Conservation (phyloP, 2,329 filamentous ascomycete genomes). For the Cladosporium sp. region DNA sequence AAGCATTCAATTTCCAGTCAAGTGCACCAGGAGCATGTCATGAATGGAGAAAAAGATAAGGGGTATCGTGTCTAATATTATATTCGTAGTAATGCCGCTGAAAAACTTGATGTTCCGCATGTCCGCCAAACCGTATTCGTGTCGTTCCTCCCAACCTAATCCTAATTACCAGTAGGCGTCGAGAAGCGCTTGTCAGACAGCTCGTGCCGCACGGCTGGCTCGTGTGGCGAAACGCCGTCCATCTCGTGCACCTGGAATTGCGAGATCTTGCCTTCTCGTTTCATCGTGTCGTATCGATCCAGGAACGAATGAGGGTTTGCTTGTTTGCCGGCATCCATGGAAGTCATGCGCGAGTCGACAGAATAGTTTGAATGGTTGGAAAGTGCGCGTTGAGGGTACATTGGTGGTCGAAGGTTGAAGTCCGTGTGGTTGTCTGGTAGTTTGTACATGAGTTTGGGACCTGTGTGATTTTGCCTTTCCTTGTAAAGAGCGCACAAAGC, state of each 20-base stretch:
- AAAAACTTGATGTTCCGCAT: not conserved
- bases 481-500: constrained; percentile 20
- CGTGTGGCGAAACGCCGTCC: constrained; percentile 10
- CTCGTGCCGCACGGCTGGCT: constrained; percentile 1
- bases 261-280: constrained; percentile 5
- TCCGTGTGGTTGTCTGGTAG: constrained; percentile 27
- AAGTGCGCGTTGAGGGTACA: constrained; percentile 1
- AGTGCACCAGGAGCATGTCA: no score
- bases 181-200: constrained; percentile 10
- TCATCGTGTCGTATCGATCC: constrained; percentile 18
- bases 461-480: constrained; percentile 18
- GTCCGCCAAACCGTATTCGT: not conserved
- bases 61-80: constrained; percentile 3
- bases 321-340: constrained; percentile 10
- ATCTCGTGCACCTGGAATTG: constrained; percentile 10
- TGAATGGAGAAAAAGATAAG: not conserved
- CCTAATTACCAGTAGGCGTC: not conserved
- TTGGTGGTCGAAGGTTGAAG: constrained; percentile 19
- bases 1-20: not conserved
- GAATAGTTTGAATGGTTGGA: constrained; percentile 6
- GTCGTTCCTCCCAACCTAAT: not conserved
- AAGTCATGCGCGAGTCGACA: constrained; percentile 1
- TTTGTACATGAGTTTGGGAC: constrained; percentile 30
- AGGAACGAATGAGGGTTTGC: constrained; percentile 17
- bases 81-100: not conserved